These are phyloP conservation scores for Coelastrella sp. DNA, from an alignment of 139 green algal genomes.

Conservation along the genomic window DNA sequence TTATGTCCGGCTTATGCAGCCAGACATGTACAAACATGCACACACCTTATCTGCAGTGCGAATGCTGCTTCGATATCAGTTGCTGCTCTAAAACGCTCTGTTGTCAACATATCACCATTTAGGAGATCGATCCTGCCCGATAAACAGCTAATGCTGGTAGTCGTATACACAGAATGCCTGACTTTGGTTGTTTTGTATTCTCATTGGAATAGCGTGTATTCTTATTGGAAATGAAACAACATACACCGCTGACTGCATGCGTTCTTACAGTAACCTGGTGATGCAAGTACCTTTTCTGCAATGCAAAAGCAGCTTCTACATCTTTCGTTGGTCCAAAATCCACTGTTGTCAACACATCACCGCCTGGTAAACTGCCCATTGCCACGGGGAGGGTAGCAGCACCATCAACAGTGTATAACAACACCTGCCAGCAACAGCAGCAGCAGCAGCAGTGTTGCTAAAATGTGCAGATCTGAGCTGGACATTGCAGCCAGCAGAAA, in stretches of 20 bases:
- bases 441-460: neutral
- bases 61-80: slow-evolving; percentile 60
- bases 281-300: no score
- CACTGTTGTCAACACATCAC: slow-evolving; percentile 65
- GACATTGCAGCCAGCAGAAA: no score
- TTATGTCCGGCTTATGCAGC: no score
- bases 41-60: slow-evolving; percentile 45
- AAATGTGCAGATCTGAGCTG: no score
- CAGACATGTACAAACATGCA: no score
- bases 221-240: no score
- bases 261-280: no score
- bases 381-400: slow-evolving; percentile 32
- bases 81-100: slow-evolving; percentile 72
- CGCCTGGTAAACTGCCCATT: slow-evolving; percentile 54
- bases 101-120: slow-evolving; percentile 62
- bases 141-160: slow-evolving; percentile 53
- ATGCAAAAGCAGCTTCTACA: neutral
- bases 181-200: no score
- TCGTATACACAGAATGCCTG: no score
- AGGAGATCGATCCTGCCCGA: no score
- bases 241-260: no score
- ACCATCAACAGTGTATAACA: slow-evolving; percentile 76
- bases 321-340: slow-evolving; percentile 69
- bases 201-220: no score
- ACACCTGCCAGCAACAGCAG: slow-evolving; percentile 19